Percentiles rank a stretch among this genome's conserved stretches.
Evolutionary conservation across 352 stramenopile genomes (phyloP).

Genomic region (Pythium dissimile): DNA sequence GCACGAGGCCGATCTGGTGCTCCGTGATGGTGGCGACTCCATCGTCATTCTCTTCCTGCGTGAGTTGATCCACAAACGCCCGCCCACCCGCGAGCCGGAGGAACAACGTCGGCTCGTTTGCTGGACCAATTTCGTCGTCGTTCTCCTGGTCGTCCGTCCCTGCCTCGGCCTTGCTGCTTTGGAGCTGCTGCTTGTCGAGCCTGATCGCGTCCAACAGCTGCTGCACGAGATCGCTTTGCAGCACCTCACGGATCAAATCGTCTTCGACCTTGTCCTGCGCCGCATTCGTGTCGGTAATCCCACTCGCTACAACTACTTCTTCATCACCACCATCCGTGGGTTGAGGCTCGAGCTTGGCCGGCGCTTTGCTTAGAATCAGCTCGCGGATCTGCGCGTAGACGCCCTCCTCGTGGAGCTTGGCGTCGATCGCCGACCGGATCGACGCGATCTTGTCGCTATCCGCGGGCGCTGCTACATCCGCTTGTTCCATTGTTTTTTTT

Average conservation of each 20-base stretch:
- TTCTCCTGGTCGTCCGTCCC: conserved; percentile 1
- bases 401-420: conserved; percentile 67
- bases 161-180: background rate
- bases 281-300: background rate
- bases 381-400: conserved; percentile 75
- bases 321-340: background rate
- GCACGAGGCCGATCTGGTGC: conserved; percentile 39
- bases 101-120: conserved; percentile 31
- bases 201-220: conserved; percentile 51
- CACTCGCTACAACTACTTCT: too few species aligned
- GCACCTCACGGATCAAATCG: conserved; percentile 47
- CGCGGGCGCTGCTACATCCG: background rate
- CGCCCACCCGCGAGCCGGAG: conserved; percentile 52
- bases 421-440: conserved; percentile 63
- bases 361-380: conserved; percentile 40
- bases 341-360: conserved; percentile 20
- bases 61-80: conserved; percentile 74
- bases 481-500: too few species aligned
- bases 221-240: conserved; percentile 76
- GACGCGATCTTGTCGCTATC: conserved; percentile 36
- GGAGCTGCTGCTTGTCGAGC: conserved; percentile 22
- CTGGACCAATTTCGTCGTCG: background rate
- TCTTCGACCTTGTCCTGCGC: conserved; percentile 19
- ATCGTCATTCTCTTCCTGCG: conserved; percentile 20
- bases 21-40: conserved; percentile 10